Conservation (phyloP, 2,329 filamentous ascomycete species). For the Microdochium nivale region DNA sequence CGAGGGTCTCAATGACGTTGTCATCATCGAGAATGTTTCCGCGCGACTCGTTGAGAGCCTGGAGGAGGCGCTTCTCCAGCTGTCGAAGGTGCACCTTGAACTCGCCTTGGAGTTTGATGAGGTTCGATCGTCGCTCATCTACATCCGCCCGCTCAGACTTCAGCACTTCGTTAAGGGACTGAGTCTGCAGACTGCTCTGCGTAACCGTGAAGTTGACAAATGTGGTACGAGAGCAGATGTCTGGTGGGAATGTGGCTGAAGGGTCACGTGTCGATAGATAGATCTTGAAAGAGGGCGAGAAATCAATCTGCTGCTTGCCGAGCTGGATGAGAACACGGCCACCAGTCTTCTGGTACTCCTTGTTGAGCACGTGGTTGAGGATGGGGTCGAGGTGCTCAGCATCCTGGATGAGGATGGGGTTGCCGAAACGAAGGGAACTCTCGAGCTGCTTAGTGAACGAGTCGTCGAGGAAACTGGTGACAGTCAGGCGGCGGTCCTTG, state of each 20-base stretch:
- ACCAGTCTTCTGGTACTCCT: conserved; percentile 97
- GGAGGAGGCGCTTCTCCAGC: conserved; percentile 85
- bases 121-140: conserved; percentile 89
- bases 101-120: conserved; percentile 97
- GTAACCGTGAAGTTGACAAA: conserved; percentile 99
- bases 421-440: conserved; percentile 93
- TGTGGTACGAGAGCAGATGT: conserved; percentile 95
- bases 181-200: conserved; percentile 95
- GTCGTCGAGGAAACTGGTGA: conserved; percentile 96
- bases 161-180: conserved; percentile 93
- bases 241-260: conserved; percentile 88
- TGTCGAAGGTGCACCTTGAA: conserved; percentile 97
- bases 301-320: conserved; percentile 97
- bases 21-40: conserved; percentile 98
- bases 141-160: conserved; percentile 97
- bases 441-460: conserved; percentile 97
- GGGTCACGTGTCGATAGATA: conserved; percentile 94
- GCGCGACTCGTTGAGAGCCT: conserved; percentile 92
- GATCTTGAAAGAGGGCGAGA: conserved; percentile 91
- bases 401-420: conserved; percentile 96
- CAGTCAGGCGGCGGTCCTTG: conserved; percentile 85
- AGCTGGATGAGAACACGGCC: conserved; percentile 97
- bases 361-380: conserved; percentile 96
- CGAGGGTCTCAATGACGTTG: conserved; percentile 93
- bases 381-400: conserved; percentile 96